Evolutionary conservation across 805 yeast species (phyloP).

Genomic region (Kuraishia hungarica): DNA sequence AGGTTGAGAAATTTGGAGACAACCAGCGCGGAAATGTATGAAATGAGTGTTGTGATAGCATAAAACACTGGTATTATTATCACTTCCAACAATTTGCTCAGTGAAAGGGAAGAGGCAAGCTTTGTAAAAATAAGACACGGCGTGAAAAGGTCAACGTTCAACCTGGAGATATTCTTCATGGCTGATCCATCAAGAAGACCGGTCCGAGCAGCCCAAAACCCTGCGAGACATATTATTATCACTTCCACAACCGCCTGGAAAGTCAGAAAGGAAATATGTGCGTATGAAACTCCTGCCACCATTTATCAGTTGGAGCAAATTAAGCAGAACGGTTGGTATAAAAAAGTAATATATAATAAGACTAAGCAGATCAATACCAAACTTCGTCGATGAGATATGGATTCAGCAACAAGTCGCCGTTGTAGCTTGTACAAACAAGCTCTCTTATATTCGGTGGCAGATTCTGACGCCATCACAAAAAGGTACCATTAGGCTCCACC

Average conservation of each 20-base stretch:
- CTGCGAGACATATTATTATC: slow-evolving; percentile 76
- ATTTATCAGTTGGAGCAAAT: not conserved
- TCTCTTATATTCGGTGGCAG: not conserved
- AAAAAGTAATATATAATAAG: too few relatives aligned
- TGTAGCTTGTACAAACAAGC: not conserved
- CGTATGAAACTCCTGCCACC: slow-evolving; percentile 20
- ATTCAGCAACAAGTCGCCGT: too few relatives aligned
- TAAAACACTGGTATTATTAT: slow-evolving; percentile 79
- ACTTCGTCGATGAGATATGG: too few relatives aligned
- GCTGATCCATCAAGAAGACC: slow-evolving; percentile 63
- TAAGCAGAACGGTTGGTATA: too few relatives aligned
- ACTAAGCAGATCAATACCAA: too few relatives aligned
- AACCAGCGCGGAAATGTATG: slow-evolving; percentile 52
- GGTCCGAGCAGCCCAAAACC: slow-evolving; percentile 72
- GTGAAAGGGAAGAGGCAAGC: slow-evolving; percentile 54
- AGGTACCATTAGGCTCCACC: too few relatives aligned
- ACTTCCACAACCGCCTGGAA: slow-evolving; percentile 91
- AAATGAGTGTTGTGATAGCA: slow-evolving; percentile 73
- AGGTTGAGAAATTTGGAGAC: slow-evolving; percentile 46
- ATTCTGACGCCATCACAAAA: not conserved
- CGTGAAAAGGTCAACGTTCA: slow-evolving; percentile 89
- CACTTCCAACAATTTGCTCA: slow-evolving; percentile 72
- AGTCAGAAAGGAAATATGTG: slow-evolving; percentile 54
- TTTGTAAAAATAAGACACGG: slow-evolving; percentile 92
- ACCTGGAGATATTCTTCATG: slow-evolving; percentile 67